These are phyloP conservation scores for Tylopilus rubrobrunneus DNA, from an alignment of 768 basidiomycete species.

Conservation along the genomic window DNA sequence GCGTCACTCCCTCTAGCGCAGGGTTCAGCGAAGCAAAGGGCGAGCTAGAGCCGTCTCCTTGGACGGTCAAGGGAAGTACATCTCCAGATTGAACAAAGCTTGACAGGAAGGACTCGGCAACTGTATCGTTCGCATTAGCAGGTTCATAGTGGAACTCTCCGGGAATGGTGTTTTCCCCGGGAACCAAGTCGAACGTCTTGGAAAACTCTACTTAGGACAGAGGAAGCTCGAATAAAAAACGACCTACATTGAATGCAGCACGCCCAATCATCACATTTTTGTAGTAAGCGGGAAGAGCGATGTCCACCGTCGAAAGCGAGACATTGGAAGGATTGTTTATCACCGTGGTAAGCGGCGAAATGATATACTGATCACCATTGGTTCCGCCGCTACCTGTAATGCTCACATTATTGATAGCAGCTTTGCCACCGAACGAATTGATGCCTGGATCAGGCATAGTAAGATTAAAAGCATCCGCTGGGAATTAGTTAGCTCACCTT, in stretches of 20 bases:
- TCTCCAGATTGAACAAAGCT: slow-evolving; percentile 54
- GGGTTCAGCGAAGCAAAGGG: slow-evolving; percentile 58
- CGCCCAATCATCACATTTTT: slow-evolving; percentile 54
- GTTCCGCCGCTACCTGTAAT: slow-evolving; percentile 63
- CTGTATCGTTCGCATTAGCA: slow-evolving; percentile 59
- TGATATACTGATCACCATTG: slow-evolving; percentile 56
- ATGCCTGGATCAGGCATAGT: slow-evolving; percentile 40
- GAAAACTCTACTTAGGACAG: not conserved
- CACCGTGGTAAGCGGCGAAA: slow-evolving; percentile 52
- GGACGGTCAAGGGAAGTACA: slow-evolving; percentile 47
- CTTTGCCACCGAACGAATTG: slow-evolving; percentile 52
- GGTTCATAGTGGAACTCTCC: slow-evolving; percentile 71
- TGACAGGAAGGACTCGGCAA: slow-evolving; percentile 57
- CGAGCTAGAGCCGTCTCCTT: slow-evolving; percentile 56
- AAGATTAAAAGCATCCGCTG: not conserved
- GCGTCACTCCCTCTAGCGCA: slow-evolving; percentile 50
- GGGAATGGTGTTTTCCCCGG: slow-evolving; percentile 49
- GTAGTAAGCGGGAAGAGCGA: slow-evolving; percentile 57
- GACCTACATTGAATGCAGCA: slow-evolving; percentile 53
- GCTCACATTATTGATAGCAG: slow-evolving; percentile 50
- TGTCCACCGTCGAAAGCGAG: slow-evolving; percentile 53
- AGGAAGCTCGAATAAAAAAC: not conserved
- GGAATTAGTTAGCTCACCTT: slow-evolving; percentile 34
- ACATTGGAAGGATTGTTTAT: slow-evolving; percentile 68
- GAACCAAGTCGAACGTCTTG: slow-evolving; percentile 53